phyloP scores from a whole-genome alignment of 345 rosid genomes.

The Isatis tinctoria region DNA sequence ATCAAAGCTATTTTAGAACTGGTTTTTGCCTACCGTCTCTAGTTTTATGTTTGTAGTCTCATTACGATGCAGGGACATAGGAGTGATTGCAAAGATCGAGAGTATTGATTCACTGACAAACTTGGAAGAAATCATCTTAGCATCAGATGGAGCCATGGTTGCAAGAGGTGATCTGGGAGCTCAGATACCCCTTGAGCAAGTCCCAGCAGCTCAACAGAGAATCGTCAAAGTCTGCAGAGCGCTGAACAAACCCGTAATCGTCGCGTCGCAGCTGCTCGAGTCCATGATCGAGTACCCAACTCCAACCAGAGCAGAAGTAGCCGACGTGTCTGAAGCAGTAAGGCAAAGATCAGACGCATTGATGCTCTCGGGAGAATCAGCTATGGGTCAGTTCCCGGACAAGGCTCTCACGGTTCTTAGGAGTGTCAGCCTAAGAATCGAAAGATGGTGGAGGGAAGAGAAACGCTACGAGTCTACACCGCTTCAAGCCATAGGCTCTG shows the following conservation, averaged over 20 bases:
- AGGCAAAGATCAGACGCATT: constrained; percentile 97
- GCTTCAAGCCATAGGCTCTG: constrained; percentile 63
- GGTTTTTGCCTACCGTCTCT: not conserved
- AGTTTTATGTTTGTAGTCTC: not conserved
- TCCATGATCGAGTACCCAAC: constrained; percentile 99
- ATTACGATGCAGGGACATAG: constrained; percentile 54
- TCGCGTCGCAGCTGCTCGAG: constrained; percentile 94
- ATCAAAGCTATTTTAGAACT: not conserved
- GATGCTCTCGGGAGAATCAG: constrained; percentile 99
- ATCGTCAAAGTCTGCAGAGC: constrained; percentile 84
- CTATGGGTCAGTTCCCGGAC: constrained; percentile 99
- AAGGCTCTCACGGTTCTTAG: constrained; percentile 91
- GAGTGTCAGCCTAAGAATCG: constrained; percentile 90
- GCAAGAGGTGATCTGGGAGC: constrained; percentile 99
- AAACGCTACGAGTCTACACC: constrained; percentile 74
- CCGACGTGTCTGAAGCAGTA: constrained; percentile 98
- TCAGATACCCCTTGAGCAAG: constrained; percentile 95
- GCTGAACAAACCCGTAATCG: constrained; percentile 91
- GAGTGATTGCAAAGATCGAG: constrained; percentile 94
- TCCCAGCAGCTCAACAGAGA: constrained; percentile 89
- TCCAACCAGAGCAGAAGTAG: constrained; percentile 99
- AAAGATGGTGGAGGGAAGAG: constrained; percentile 99
- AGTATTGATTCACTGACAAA: constrained; percentile 86
- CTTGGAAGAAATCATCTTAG: constrained; percentile 81
- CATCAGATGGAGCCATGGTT: constrained; percentile 99